Conservation (phyloP, 768 basidiomycete species). For the Punctularia strigosozonata region DNA sequence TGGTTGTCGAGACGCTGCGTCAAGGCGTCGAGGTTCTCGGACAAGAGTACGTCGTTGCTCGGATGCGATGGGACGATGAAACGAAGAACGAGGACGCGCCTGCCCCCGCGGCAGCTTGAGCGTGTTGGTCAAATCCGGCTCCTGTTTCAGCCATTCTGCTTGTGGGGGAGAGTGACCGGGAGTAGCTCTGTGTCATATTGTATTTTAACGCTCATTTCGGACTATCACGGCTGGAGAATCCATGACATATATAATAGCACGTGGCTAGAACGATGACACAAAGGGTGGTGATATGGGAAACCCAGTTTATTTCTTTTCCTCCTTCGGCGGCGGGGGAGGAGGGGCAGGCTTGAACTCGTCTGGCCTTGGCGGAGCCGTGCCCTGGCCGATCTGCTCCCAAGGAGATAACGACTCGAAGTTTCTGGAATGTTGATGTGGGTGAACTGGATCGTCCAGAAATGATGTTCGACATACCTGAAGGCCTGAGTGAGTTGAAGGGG, state of each 20-base stretch:
- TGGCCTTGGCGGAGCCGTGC: conserved; percentile 43
- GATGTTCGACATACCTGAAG: conserved; percentile 57
- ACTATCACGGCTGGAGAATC: not conserved
- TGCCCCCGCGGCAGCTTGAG: conserved; percentile 4
- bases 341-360: conserved; percentile 68
- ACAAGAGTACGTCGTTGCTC: conserved; percentile 77
- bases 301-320: conserved; percentile 40
- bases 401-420: conserved; percentile 91
- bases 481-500: conserved; percentile 96
- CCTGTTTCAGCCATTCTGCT: too few species aligned
- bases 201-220: not conserved
- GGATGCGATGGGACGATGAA: conserved; percentile 70
- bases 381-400: conserved; percentile 89
- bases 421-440: conserved; percentile 24
- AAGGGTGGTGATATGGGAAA: not conserved
- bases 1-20: conserved; percentile 77
- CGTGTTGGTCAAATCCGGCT: too few species aligned
- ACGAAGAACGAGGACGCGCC: conserved; percentile 7
- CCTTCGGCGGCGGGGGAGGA: conserved; percentile 63
- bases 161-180: too few species aligned
- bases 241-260: too few species aligned
- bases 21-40: conserved; percentile 84
- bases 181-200: not conserved
- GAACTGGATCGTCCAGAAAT: not conserved
- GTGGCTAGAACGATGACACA: conserved; percentile 1